Percentiles rank a stretch among this genome's conserved stretches.
These are phyloP conservation scores for Penicillium macrosclerotiorum DNA, from an alignment of 495 filamentous ascomycete genomes.

Conservation along the genomic window DNA sequence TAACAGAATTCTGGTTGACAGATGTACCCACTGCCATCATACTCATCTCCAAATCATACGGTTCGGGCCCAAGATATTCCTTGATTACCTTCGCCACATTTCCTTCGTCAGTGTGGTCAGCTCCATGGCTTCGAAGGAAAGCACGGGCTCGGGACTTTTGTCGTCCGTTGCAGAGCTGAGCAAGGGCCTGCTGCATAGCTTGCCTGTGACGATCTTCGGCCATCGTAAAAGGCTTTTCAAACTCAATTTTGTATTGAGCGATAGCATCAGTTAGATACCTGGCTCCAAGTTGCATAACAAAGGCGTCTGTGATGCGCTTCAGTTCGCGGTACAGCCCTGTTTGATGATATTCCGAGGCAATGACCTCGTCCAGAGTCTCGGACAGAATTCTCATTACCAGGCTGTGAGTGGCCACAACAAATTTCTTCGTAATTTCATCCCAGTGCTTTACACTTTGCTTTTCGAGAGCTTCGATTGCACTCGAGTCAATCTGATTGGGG, in stretches of 20 bases:
- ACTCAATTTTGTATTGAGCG: constrained; percentile 29
- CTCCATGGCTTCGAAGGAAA: constrained; percentile 13
- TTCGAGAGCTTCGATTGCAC: constrained; percentile 41
- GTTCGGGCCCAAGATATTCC: constrained; percentile 39
- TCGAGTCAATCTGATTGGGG: constrained; percentile 40
- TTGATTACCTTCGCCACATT: constrained; percentile 19
- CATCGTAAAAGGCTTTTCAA: constrained; percentile 37
- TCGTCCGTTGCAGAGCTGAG: constrained; percentile 9
- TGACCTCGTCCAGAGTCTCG: constrained; percentile 29
- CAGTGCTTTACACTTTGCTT: constrained; percentile 40
- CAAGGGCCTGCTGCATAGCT: background rate
- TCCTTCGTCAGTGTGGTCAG: constrained; percentile 6
- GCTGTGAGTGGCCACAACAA: constrained; percentile 26
- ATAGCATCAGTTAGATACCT: constrained; percentile 22
- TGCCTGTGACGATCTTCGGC: constrained; percentile 20
- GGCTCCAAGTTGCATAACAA: constrained; percentile 20
- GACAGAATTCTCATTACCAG: constrained; percentile 33
- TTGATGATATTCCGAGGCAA: constrained; percentile 33
- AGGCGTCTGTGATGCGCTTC: constrained; percentile 23
- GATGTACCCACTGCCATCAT: constrained; percentile 48
- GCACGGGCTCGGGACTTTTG: constrained; percentile 8
- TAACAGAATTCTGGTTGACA: background rate
- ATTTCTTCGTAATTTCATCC: constrained; percentile 28
- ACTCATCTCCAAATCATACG: constrained; percentile 42
- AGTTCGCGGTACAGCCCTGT: constrained; percentile 37